Conservation (phyloP, 768 basidiomycete species). For the Pluteus cervinus region DNA sequence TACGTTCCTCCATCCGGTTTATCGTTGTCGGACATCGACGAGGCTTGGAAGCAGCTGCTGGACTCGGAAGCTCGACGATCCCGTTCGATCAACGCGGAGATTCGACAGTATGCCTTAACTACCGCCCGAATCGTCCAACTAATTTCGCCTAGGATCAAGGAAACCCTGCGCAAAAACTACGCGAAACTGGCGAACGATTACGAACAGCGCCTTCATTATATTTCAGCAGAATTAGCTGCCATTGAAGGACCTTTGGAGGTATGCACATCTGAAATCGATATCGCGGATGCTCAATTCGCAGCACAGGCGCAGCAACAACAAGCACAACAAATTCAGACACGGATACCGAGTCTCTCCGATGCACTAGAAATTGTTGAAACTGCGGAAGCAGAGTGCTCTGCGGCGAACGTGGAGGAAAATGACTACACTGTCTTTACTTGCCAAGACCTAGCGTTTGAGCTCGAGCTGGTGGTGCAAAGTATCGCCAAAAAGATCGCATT, state of each 20-base stretch:
- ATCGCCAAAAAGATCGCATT: constrained; percentile 90
- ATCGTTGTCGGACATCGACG: constrained; percentile 66
- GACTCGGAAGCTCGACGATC: constrained; percentile 72
- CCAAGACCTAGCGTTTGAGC: constrained; percentile 87
- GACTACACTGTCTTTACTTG: constrained; percentile 89
- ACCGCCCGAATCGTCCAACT: constrained; percentile 3
- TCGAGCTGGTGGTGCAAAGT: constrained; percentile 74
- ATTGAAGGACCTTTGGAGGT: constrained; percentile 79
- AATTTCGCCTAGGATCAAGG: constrained; percentile 65
- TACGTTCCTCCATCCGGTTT: constrained; percentile 78
- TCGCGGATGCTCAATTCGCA: background rate
- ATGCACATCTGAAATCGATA: constrained; percentile 14
- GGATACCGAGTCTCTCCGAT: constrained; percentile 60
- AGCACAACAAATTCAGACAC: constrained; percentile 56
- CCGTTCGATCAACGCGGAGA: constrained; percentile 81
- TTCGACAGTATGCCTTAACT: constrained; percentile 60
- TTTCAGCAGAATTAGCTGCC: constrained; percentile 67
- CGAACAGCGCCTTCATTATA: constrained; percentile 55
- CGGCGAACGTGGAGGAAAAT: constrained; percentile 94
- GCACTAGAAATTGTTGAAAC: constrained; percentile 46
- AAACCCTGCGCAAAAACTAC: constrained; percentile 68
- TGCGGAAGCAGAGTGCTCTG: constrained; percentile 71
- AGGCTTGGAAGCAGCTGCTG: constrained; percentile 69
- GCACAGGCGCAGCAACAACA: constrained; percentile 68
- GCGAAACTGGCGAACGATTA: constrained; percentile 75